Base-by-base conservation (phyloP, 2,329 filamentous ascomycete genomes). In the Akanthomyces dipterigenus region DNA sequence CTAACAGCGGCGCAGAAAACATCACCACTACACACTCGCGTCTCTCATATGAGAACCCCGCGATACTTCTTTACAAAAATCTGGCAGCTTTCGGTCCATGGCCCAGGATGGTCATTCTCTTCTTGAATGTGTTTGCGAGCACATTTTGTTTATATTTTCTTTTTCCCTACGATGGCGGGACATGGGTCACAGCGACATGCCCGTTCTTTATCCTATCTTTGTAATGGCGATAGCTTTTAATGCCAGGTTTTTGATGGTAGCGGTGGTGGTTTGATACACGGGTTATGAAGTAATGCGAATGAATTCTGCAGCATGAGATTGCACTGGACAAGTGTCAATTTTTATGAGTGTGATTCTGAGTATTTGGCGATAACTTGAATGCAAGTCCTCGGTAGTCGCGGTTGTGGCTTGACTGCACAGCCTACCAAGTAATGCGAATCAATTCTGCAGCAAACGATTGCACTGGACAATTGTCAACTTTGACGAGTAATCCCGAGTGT, bases 131-230 rank as follows among this genome's bases (percentile, higher is more conserved):
- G 7, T 59, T 18, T 2, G 7, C 34, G 31, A 7, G 16, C 36
- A 43, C 34, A 11, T 45, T 51, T 42, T 43, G 24, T 58, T 51
- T 50, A 24, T 43, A 24, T 50, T 22, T 18, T 50, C 18, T 18
- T 43, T 53, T 36, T 43, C 11, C 26, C 9, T 53, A 60, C 46
- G 57, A 60, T 54, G 57, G 57, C 49, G 57, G 57, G 40, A 22
- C 57, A 26, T 54, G 57, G 49, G 4, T 12, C 22, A 34, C 57
- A 48, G 40, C 11, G 11, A 46, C 57, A 60, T 45, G 40, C 28
- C 49, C 57, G 48, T 53, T 60, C 28, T 54, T 51, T 38, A 8
- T 42, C n/a, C n/a, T 28, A 40, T 20, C 12, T 20, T 45, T 53
- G 22, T 38, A 46, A 54, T 45, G 28, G 43, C 20, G 16, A 48